A percentile compares a stretch with the other conserved stretches of the same genome.
Evolutionary conservation across 257 asterid species (phyloP).

Genomic region (Salvia miltiorrhiza): DNA sequence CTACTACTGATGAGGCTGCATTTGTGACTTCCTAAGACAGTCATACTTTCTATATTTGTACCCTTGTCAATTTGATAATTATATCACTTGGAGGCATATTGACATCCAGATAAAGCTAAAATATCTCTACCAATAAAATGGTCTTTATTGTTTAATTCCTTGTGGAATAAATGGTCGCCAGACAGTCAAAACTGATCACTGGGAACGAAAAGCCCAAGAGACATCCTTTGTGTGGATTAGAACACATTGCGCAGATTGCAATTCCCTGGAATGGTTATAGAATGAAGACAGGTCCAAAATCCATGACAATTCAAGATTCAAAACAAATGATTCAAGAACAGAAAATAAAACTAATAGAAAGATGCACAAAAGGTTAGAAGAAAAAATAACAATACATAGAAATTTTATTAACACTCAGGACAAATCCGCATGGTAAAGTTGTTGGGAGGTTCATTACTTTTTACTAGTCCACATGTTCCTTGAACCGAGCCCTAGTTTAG

Average conservation of each 20-base stretch:
- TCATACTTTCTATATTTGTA: background rate
- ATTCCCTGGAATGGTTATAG: background rate
- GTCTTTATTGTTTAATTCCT: background rate
- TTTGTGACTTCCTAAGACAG: background rate
- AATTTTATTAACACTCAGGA: too few relatives aligned
- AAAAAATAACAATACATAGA: too few relatives aligned
- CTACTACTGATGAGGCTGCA: background rate
- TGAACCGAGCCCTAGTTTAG: background rate
- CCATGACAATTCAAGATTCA: background rate
- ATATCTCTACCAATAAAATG: background rate
- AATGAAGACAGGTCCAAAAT: background rate
- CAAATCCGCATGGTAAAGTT: background rate
- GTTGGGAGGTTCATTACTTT: background rate
- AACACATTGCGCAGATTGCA: background rate
- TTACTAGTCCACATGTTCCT: background rate
- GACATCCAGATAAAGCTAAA: background rate
- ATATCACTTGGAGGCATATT: background rate
- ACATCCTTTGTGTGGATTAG: background rate
- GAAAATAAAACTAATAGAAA: too few relatives aligned
- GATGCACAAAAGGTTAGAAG: too few relatives aligned
- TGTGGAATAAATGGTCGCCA: background rate
- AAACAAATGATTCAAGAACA: too few relatives aligned
- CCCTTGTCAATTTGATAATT: background rate
- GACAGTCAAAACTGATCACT: background rate
- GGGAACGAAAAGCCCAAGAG: background rate